Conservation (phyloP, 2,329 filamentous ascomycete species). For the Fulvia fulva region DNA sequence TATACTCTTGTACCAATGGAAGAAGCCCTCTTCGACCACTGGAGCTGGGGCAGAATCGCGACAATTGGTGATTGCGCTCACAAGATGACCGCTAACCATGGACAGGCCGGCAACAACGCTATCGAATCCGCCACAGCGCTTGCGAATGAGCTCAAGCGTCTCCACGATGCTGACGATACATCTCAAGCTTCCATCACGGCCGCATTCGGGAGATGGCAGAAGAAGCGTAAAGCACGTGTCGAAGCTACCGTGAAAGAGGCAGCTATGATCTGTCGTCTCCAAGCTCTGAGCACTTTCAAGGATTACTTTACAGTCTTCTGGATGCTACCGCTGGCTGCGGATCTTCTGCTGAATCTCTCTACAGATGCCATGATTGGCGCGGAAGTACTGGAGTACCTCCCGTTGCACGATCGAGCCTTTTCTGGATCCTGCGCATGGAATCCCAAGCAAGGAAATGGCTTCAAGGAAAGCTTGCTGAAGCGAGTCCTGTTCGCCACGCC, state of each 20-base stretch:
- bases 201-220: slow-evolving; percentile 20
- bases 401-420: slow-evolving; percentile 24
- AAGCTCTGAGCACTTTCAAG: slow-evolving; percentile 13
- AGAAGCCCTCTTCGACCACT: slow-evolving; percentile 25
- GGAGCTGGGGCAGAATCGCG: slow-evolving; percentile 25
- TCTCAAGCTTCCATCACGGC: slow-evolving; percentile 4
- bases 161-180: slow-evolving; percentile 7
- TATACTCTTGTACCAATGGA: slow-evolving; percentile 30
- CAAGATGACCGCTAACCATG: slow-evolving; percentile 27
- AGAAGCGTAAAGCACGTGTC: slow-evolving; percentile 17
- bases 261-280: slow-evolving; percentile 19
- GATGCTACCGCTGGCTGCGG: slow-evolving; percentile 6
- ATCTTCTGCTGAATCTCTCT: slow-evolving; percentile 12
- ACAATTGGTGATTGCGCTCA: slow-evolving; percentile 26
- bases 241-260: slow-evolving; percentile 16
- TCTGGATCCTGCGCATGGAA: slow-evolving; percentile 31
- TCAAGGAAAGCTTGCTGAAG: slow-evolving; percentile 24
- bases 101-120: slow-evolving; percentile 22
- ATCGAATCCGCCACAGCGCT: slow-evolving; percentile 26
- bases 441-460: slow-evolving; percentile 24
- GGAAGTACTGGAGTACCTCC: slow-evolving; percentile 29
- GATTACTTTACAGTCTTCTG: slow-evolving; percentile 13
- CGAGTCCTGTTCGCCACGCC: slow-evolving; percentile 6
- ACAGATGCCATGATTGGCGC: slow-evolving; percentile 21
- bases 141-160: slow-evolving; percentile 21